phyloP scores from a whole-genome alignment of 2,329 filamentous ascomycete species.

The Fusarium staphyleae region DNA sequence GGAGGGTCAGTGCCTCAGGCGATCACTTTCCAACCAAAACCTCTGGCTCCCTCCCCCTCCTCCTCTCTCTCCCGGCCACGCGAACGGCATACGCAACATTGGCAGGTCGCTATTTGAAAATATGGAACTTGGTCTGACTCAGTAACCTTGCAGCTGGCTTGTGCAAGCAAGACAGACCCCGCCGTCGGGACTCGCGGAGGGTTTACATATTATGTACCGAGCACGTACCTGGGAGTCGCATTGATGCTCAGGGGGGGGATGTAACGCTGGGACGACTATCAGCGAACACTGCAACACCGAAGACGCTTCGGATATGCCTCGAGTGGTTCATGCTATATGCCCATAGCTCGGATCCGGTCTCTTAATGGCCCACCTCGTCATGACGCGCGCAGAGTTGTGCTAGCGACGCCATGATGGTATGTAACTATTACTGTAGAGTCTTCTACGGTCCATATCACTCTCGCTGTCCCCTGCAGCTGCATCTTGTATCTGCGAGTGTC shows the following conservation, averaged over 20 bases:
- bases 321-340: not conserved
- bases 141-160: not conserved
- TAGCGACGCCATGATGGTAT: constrained; percentile 10
- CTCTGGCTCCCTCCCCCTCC: not conserved
- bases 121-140: constrained; percentile 6
- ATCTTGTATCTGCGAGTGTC: not conserved
- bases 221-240: constrained; percentile 5
- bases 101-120: not conserved
- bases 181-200: not conserved
- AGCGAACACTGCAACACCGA: not conserved
- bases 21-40: not conserved
- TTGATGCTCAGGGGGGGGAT: constrained; percentile 11
- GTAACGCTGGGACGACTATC: constrained; percentile 9
- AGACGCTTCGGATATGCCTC: not conserved
- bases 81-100: not conserved
- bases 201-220: not conserved
- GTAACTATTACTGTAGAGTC: too few relatives aligned
- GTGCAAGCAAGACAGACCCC: not conserved
- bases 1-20: too few relatives aligned
- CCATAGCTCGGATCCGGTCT: not conserved
- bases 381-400: not conserved
- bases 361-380: constrained; percentile 6
- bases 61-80: not conserved
- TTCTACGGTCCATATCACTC: constrained; percentile 6
- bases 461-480: constrained; percentile 1